Percentiles rank a stretch among this genome's conserved stretches.
phyloP scores from a whole-genome alignment of 176 grass and related monocot species.

The Oryza brachyantha region DNA sequence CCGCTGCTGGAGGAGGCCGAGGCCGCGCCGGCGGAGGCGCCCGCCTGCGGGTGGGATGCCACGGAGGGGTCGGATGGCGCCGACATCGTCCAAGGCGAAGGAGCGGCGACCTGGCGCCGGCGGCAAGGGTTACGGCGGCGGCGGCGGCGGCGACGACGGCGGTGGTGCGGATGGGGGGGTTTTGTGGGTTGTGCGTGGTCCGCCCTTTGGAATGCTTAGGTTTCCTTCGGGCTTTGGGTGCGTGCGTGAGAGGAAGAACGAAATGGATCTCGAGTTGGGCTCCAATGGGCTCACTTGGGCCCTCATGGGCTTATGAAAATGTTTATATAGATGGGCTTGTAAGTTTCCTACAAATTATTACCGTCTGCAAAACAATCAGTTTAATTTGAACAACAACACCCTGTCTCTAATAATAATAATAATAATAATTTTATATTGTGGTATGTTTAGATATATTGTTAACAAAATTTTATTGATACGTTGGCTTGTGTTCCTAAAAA shows the following conservation, averaged over 20 bases:
- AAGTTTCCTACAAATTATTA: no score
- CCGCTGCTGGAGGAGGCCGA: conserved; percentile 77
- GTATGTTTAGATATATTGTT: no score
- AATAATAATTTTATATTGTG: no score
- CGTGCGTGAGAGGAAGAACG: neutral
- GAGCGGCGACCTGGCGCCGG: conserved; percentile 34
- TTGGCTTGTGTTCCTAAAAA: no score
- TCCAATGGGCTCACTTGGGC: neutral
- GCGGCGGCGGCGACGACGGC: neutral
- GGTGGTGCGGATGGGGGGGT: neutral
- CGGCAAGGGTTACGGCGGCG: conserved; percentile 4
- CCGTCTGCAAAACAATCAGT: no score
- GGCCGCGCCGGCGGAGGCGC: conserved; percentile 4
- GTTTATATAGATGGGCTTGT: no score
- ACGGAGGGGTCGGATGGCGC: conserved; percentile 22
- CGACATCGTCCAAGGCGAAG: conserved; percentile 43
- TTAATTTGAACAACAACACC: no score
- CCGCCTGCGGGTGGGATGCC: neutral
- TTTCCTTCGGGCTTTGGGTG: conserved; percentile 15
- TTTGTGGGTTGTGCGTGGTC: conserved; percentile 21
- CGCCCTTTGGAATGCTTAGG: conserved; percentile 24
- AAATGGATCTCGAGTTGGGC: neutral
- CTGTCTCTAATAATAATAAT: no score
- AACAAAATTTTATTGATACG: no score
- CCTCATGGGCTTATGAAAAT: neutral